Evolutionary conservation across 306 rosid species (phyloP).

Genomic region (Dicorynia guianensis): DNA sequence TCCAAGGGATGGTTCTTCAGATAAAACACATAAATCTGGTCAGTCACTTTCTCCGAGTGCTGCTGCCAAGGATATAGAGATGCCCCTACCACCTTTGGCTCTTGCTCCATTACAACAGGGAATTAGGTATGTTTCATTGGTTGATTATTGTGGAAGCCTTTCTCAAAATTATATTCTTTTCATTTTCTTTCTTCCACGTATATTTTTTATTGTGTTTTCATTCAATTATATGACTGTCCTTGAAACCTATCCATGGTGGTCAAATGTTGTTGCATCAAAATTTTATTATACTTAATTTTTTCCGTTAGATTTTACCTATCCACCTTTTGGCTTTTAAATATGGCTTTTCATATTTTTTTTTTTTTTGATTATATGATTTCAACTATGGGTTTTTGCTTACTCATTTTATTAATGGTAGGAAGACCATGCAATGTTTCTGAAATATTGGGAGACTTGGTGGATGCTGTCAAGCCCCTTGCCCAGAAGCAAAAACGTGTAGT

Average conservation of each 20-base stretch:
- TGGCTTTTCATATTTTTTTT: slow-evolving; percentile 12
- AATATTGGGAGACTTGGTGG: slow-evolving; percentile 79
- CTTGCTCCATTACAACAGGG: slow-evolving; percentile 83
- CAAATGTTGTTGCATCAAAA: slow-evolving; percentile 26
- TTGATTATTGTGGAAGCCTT: slow-evolving; percentile 17
- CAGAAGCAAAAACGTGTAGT: slow-evolving; percentile 66
- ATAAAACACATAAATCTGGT: slow-evolving; percentile 49
- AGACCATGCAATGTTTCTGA: slow-evolving; percentile 94
- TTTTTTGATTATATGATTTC: slow-evolving; percentile 32
- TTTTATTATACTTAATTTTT: slow-evolving; percentile 10
- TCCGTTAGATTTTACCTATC: slow-evolving; percentile 1
- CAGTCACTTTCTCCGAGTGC: slow-evolving; percentile 58
- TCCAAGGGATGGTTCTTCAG: slow-evolving; percentile 57
- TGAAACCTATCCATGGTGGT: not conserved
- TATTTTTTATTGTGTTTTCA: not conserved
- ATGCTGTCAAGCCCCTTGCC: slow-evolving; percentile 84
- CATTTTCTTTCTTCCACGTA: slow-evolving; percentile 1
- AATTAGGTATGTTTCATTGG: slow-evolving; percentile 68
- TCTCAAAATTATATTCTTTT: slow-evolving; percentile 1
- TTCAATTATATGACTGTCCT: slow-evolving; percentile 13
- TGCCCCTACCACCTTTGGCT: slow-evolving; percentile 92
- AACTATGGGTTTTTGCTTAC: slow-evolving; percentile 51
- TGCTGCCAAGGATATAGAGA: slow-evolving; percentile 69
- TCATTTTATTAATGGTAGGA: slow-evolving; percentile 77
- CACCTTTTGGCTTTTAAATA: slow-evolving; percentile 29